Evolutionary conservation across 169 alveolate species (phyloP).

Genomic region (Plasmodium berghei): DNA sequence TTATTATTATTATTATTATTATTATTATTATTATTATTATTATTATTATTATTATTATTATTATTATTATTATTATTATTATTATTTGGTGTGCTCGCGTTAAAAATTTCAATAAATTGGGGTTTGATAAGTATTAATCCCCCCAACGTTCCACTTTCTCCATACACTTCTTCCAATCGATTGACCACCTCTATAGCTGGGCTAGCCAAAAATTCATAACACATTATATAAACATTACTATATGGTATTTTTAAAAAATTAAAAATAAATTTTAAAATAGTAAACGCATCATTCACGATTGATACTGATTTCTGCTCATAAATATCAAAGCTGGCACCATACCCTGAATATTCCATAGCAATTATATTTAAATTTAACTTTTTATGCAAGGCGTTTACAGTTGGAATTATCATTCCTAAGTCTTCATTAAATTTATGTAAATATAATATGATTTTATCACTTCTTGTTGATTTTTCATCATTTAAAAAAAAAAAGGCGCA

Average conservation of each 20-base stretch:
- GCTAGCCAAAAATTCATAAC: constrained; percentile 71
- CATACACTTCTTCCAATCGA: constrained; percentile 46
- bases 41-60: not conserved
- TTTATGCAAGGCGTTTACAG: constrained; percentile 53
- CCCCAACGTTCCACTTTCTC: constrained; percentile 29
- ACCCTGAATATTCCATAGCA: constrained; percentile 75
- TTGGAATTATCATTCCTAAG: constrained; percentile 65
- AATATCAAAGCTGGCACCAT: constrained; percentile 60
- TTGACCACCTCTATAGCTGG: constrained; percentile 62
- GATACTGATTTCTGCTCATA: constrained; percentile 62
- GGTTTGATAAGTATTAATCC: constrained; percentile 65
- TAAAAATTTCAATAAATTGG: constrained; percentile 33
- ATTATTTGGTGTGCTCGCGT: not conserved
- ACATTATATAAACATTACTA: constrained; percentile 44
- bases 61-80: not conserved
- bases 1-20: not conserved
- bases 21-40: not conserved
- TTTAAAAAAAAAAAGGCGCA: constrained; percentile 65
- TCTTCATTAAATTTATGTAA: constrained; percentile 72
- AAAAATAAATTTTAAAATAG: constrained; percentile 67
- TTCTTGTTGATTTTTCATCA: constrained; percentile 1
- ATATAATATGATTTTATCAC: constrained; percentile 51
- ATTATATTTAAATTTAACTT: constrained; percentile 59
- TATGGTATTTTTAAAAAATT: constrained; percentile 49
- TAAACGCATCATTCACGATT: constrained; percentile 58